Conservation (phyloP, 805 yeast genomes). For the Kodamaea leandrae region DNA sequence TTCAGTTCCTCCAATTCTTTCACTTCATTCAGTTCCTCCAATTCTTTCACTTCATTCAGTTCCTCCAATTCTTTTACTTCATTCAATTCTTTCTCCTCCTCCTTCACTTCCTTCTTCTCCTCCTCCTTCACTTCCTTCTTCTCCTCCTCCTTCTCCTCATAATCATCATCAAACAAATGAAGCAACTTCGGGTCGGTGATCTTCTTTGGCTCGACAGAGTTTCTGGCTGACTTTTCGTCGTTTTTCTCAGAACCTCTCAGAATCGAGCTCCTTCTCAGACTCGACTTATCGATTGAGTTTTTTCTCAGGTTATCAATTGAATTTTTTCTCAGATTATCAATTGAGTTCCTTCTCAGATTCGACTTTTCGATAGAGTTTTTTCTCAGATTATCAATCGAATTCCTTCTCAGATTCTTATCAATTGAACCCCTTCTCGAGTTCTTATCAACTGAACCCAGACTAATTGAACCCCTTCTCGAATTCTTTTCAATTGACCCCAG, state of each 20-base stretch:
- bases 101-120: background rate
- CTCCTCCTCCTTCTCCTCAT: conserved; percentile 6
- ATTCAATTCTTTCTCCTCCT: background rate
- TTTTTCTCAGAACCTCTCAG: background rate
- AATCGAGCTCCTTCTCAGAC: background rate
- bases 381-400: background rate
- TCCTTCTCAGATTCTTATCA: conserved; percentile 1
- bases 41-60: background rate
- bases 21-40: background rate
- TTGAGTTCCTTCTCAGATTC: background rate
- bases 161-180: conserved; percentile 18
- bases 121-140: background rate
- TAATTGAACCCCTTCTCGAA: too few relatives aligned
- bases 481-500: background rate
- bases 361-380: too few relatives aligned
- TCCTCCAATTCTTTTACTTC: background rate
- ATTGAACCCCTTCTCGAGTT: too few relatives aligned
- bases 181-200: conserved; percentile 14
- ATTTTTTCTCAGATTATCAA: background rate
- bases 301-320: too few relatives aligned
- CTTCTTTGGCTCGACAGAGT: background rate
- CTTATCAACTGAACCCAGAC: too few relatives aligned
- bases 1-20: background rate
- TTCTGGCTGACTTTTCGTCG: conserved; percentile 2
- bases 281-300: background rate